Percentiles rank a stretch among this genome's conserved stretches.
phyloP scores from a whole-genome alignment of 352 stramenopile species.

The Aphanomyces cochlioides region DNA sequence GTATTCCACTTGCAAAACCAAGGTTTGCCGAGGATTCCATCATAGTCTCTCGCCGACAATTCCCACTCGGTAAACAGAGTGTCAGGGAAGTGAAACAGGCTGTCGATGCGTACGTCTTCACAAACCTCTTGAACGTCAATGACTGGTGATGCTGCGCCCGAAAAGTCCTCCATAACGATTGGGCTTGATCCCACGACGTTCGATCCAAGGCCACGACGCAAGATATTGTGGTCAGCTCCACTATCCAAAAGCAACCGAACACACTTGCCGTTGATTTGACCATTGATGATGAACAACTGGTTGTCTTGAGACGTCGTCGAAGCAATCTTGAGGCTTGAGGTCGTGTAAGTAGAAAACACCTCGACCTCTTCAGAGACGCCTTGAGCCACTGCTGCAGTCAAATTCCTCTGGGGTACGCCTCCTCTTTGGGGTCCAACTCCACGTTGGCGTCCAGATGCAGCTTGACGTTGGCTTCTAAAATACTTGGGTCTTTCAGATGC shows the following conservation, averaged over 20 bases:
- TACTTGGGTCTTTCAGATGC: not conserved
- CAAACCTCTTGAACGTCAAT: not conserved
- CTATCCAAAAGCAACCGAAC: not conserved
- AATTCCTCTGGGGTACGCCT: not conserved
- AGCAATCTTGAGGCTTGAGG: not conserved
- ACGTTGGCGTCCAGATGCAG: not conserved
- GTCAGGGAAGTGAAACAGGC: not conserved
- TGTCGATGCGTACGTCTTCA: not conserved
- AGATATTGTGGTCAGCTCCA: not conserved
- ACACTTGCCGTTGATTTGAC: not conserved
- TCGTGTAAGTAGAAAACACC: not conserved
- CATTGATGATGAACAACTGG: not conserved
- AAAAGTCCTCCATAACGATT: not conserved
- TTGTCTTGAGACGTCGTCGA: not conserved
- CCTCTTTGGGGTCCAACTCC: not conserved
- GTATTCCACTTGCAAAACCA: slow-evolving; percentile 25
- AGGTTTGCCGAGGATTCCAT: slow-evolving; percentile 24
- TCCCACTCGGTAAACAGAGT: slow-evolving; percentile 13
- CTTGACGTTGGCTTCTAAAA: not conserved
- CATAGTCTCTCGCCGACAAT: not conserved
- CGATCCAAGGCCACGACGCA: not conserved
- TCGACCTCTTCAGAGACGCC: not conserved
- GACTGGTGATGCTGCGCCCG: not conserved
- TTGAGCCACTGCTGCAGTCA: not conserved
- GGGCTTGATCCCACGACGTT: not conserved